Evolutionary conservation across 2,329 filamentous ascomycete species (phyloP).

Genomic region (Scedosporium aurantiacum): DNA sequence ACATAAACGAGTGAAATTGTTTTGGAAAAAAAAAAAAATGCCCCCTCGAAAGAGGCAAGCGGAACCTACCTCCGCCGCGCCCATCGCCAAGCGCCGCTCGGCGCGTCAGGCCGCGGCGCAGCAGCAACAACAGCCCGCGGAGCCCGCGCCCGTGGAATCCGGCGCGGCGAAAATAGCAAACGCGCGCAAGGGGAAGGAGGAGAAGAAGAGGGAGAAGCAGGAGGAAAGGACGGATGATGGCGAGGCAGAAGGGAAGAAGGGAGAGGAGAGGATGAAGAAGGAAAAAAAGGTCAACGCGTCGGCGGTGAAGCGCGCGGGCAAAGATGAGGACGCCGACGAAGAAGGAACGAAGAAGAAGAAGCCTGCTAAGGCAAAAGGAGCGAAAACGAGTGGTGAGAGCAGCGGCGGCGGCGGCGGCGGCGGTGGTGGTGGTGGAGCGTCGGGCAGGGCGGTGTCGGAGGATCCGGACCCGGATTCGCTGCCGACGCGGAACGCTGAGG

Average conservation of each 20-base stretch:
- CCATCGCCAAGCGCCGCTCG: slow-evolving; percentile 6
- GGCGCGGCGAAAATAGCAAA: background rate
- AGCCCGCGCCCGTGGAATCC: background rate
- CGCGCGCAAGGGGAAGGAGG: background rate
- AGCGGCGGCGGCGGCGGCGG: background rate
- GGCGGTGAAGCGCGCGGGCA: background rate
- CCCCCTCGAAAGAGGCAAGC: slow-evolving; percentile 2
- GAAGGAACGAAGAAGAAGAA: background rate
- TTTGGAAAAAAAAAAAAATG: background rate
- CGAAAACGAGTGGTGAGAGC: slow-evolving; percentile 2
- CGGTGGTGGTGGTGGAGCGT: background rate
- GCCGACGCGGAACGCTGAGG: slow-evolving; percentile 26
- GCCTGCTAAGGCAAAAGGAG: slow-evolving; percentile 1
- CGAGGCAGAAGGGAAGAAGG: background rate
- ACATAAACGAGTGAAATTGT: too few species aligned
- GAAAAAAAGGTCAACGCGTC: background rate
- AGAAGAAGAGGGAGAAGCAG: background rate
- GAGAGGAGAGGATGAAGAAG: background rate
- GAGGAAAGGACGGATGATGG: background rate
- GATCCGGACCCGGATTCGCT: slow-evolving; percentile 22
- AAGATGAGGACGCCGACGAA: background rate
- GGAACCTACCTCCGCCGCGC: background rate
- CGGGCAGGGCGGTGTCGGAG: slow-evolving; percentile 14
- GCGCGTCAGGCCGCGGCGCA: slow-evolving; percentile 2
- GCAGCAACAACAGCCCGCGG: background rate